These are phyloP conservation scores for Claviceps humidiphila DNA, from an alignment of 2,329 filamentous ascomycete species.

Conservation along the genomic window DNA sequence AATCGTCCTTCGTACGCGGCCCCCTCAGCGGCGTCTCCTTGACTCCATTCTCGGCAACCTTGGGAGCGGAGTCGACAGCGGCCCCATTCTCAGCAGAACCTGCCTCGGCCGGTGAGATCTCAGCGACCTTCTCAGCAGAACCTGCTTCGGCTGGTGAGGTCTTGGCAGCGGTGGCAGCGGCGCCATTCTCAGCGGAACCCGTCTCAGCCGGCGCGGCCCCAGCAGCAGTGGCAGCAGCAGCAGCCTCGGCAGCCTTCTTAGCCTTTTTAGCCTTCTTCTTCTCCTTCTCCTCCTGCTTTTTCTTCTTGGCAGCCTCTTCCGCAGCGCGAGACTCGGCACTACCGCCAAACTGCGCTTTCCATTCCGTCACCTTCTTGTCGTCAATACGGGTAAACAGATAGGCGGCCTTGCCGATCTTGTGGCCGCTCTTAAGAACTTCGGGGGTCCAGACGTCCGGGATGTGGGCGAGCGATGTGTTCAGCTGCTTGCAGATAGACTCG, in stretches of 20 bases:
- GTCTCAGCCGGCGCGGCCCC: slow-evolving; percentile 8
- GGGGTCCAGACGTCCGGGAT: slow-evolving; percentile 49
- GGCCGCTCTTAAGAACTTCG: slow-evolving; percentile 53
- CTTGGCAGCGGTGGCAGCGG: background rate
- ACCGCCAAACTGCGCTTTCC: slow-evolving; percentile 64
- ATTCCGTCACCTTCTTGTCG: slow-evolving; percentile 67
- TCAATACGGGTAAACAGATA: slow-evolving; percentile 78
- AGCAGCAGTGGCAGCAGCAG: background rate
- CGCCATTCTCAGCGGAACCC: slow-evolving; percentile 5
- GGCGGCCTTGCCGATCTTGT: slow-evolving; percentile 67
- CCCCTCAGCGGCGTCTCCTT: slow-evolving; percentile 3
- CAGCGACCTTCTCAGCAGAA: no score
- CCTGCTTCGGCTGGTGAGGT: no score
- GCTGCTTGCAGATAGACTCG: slow-evolving; percentile 62
- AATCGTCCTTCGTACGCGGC: slow-evolving; percentile 3
- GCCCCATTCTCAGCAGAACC: slow-evolving; percentile 5
- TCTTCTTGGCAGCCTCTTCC: slow-evolving; percentile 36
- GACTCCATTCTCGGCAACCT: slow-evolving; percentile 2
- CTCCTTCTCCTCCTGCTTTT: slow-evolving; percentile 37
- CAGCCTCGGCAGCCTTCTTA: slow-evolving; percentile 23
- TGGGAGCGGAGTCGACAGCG: background rate
- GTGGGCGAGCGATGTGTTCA: slow-evolving; percentile 38
- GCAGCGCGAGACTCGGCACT: slow-evolving; percentile 32
- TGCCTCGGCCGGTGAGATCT: slow-evolving; percentile 7
- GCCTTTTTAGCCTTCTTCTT: slow-evolving; percentile 22